These are phyloP conservation scores for Phyllosticta ampelicida DNA, from an alignment of 2,329 filamentous ascomycete genomes.

Conservation along the genomic window DNA sequence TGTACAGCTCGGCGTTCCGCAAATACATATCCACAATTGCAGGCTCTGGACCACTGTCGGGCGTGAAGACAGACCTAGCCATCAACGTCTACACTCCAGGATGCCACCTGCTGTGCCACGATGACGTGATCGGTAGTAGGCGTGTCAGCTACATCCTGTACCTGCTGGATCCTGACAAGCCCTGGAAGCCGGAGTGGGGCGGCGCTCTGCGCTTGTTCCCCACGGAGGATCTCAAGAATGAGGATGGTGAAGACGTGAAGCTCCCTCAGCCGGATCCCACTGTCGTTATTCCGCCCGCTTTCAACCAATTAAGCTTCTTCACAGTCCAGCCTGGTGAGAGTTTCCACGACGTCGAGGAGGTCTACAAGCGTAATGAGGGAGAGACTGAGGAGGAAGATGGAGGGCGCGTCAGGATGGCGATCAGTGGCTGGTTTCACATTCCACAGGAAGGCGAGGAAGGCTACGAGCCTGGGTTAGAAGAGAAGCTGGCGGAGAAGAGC, in stretches of 20 bases:
- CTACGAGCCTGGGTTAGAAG: slow-evolving; percentile 77
- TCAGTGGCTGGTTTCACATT: slow-evolving; percentile 98
- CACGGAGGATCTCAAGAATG: slow-evolving; percentile 50
- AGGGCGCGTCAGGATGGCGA: slow-evolving; percentile 84
- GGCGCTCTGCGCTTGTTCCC: slow-evolving; percentile 85
- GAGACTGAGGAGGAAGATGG: slow-evolving; percentile 56
- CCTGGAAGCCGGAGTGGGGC: slow-evolving; percentile 88
- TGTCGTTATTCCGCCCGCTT: slow-evolving; percentile 82
- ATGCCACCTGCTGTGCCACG: slow-evolving; percentile 90
- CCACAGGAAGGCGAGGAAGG: slow-evolving; percentile 90
- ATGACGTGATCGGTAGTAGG: slow-evolving; percentile 96
- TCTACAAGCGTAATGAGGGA: slow-evolving; percentile 59
- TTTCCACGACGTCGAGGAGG: slow-evolving; percentile 98
- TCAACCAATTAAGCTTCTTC: slow-evolving; percentile 97
- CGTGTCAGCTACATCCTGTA: slow-evolving; percentile 97
- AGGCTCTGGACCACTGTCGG: slow-evolving; percentile 74
- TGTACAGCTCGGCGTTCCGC: slow-evolving; percentile 86
- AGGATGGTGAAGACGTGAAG: slow-evolving; percentile 63
- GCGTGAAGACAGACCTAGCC: slow-evolving; percentile 95
- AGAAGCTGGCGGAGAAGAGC: slow-evolving; percentile 78
- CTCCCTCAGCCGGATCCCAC: slow-evolving; percentile 68
- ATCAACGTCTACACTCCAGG: slow-evolving; percentile 98
- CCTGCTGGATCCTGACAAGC: slow-evolving; percentile 78
- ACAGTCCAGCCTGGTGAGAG: slow-evolving; percentile 97
- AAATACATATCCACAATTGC: slow-evolving; percentile 82